Evolutionary conservation across 108 stramenopile species (phyloP).

Genomic region (Pseudonitzschia pungens): DNA sequence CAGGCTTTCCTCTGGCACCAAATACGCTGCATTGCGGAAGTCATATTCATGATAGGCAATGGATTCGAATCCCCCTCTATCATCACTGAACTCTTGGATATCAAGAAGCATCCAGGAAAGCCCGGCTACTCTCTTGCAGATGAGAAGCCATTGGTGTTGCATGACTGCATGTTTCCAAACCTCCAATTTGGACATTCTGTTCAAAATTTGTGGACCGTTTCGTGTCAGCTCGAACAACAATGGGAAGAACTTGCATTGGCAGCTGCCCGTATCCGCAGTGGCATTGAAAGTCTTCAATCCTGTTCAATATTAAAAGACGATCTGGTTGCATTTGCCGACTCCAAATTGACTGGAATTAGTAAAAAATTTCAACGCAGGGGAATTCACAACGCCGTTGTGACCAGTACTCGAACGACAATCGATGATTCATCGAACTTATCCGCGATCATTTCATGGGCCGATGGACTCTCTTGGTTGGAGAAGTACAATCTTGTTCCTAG

Average conservation of each 20-base stretch:
- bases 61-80: slow-evolving; percentile 81
- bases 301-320: slow-evolving; percentile 51
- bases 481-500: slow-evolving; percentile 27
- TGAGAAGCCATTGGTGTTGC: slow-evolving; percentile 89
- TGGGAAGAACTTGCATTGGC: slow-evolving; percentile 76
- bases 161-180: slow-evolving; percentile 83
- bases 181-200: slow-evolving; percentile 68
- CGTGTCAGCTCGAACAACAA: slow-evolving; percentile 62
- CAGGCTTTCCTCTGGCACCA: slow-evolving; percentile 99
- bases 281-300: slow-evolving; percentile 48
- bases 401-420: neutral
- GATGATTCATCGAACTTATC: neutral
- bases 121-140: slow-evolving; percentile 91
- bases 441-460: slow-evolving; percentile 37
- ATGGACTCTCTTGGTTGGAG: slow-evolving; percentile 40
- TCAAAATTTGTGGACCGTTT: slow-evolving; percentile 68
- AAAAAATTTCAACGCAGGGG: slow-evolving; percentile 42
- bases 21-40: slow-evolving; percentile 93
- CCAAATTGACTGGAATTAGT: slow-evolving; percentile 40
- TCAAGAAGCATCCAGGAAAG: slow-evolving; percentile 84
- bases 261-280: slow-evolving; percentile 67
- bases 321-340: slow-evolving; percentile 42
- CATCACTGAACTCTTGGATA: slow-evolving; percentile 81
- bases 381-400: neutral
- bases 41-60: slow-evolving; percentile 90